A percentile compares a stretch with the other conserved stretches of the same genome.
Conservation (phyloP, 2,329 filamentous ascomycete genomes). For the Phaeosphaeria sp. region DNA sequence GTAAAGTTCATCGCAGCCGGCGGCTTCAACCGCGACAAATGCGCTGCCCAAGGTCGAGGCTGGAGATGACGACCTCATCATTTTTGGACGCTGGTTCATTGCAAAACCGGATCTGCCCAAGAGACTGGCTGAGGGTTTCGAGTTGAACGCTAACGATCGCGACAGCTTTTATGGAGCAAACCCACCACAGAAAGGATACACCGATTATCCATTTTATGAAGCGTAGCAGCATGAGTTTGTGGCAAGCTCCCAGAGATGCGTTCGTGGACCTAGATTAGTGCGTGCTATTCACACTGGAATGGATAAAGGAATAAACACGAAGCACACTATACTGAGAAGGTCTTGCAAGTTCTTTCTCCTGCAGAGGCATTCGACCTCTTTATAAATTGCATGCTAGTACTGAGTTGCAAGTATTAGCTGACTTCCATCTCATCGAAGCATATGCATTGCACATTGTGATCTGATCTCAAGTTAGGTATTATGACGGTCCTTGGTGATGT, state of each 20-base stretch:
- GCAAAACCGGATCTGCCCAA: slow-evolving; percentile 56
- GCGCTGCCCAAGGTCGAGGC: slow-evolving; percentile 58
- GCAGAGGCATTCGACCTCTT: no score
- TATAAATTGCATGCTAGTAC: no score
- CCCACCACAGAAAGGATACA: slow-evolving; percentile 47
- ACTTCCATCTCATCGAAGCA: no score
- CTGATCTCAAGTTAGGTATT: no score
- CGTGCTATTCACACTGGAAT: background rate
- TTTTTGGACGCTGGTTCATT: slow-evolving; percentile 56
- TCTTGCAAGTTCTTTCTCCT: no score
- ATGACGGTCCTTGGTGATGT: no score
- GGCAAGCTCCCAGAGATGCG: slow-evolving; percentile 8
- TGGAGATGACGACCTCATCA: slow-evolving; percentile 46
- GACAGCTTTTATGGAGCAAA: slow-evolving; percentile 53
- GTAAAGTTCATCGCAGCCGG: slow-evolving; percentile 64
- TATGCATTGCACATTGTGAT: no score
- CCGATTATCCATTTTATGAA: slow-evolving; percentile 49
- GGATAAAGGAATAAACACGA: slow-evolving; percentile 2
- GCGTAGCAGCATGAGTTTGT: slow-evolving; percentile 22
- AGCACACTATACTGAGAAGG: no score
- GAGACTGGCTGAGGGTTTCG: slow-evolving; percentile 49
- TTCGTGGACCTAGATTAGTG: slow-evolving; percentile 9
- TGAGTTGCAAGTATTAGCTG: no score
- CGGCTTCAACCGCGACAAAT: slow-evolving; percentile 61
- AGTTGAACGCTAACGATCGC: slow-evolving; percentile 51